Conservation (phyloP, 2,329 filamentous ascomycete species). For the Leptosphaerulina australis region DNA sequence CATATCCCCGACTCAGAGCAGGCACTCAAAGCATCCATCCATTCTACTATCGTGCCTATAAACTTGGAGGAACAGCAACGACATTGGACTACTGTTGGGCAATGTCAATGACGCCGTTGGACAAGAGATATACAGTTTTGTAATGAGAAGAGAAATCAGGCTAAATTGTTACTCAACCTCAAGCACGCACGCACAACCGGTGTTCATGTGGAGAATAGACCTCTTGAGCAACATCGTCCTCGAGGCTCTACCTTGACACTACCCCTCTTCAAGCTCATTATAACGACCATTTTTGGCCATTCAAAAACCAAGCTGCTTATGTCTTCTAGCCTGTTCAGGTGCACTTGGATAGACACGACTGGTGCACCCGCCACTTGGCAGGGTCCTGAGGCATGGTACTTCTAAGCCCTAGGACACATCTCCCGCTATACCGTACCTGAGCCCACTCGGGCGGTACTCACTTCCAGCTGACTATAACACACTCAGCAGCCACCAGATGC, state of each 20-base stretch:
- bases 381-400: not conserved
- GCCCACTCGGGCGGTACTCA: not conserved
- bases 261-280: not conserved
- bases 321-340: not conserved
- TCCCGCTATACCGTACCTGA: conserved; percentile 1
- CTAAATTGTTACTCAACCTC: not conserved
- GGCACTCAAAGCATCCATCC: not conserved
- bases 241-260: not conserved
- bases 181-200: not conserved
- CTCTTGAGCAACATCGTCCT: not conserved
- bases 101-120: too few species aligned
- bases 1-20: not conserved
- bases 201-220: not conserved
- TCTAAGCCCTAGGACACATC: not conserved
- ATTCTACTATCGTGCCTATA: too few species aligned
- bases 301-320: too few species aligned
- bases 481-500: too few species aligned
- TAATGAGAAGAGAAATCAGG: not conserved
- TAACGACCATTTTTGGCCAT: too few species aligned
- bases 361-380: conserved; percentile 1
- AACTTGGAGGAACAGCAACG: not conserved
- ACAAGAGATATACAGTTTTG: too few species aligned
- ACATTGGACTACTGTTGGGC: not conserved
- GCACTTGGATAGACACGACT: not conserved
- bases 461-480: conserved; percentile 1